A percentile compares a stretch with the other conserved stretches of the same genome.
Conservation (phyloP, 139 green algal genomes). For the Chlamydomonas eustigma region DNA sequence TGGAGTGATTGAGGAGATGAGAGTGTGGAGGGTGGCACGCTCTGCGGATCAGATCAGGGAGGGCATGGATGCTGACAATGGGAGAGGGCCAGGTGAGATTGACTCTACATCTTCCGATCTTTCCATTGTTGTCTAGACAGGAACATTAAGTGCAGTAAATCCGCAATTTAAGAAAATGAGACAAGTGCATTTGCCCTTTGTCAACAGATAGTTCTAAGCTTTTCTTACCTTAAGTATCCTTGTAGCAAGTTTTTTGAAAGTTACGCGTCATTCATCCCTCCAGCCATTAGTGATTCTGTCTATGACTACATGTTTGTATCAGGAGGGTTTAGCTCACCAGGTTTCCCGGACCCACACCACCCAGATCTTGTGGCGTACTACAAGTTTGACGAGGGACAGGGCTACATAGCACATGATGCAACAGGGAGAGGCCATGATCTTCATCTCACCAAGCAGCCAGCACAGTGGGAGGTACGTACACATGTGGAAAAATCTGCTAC, state of each 20-base stretch:
- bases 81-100: slow-evolving; percentile 43
- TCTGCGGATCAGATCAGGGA: slow-evolving; percentile 60
- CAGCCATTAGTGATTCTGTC: too few species aligned
- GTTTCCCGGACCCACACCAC: background rate
- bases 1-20: slow-evolving; percentile 74
- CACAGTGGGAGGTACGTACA: slow-evolving; percentile 66
- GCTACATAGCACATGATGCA: slow-evolving; percentile 60
- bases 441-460: slow-evolving; percentile 42
- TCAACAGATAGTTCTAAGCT: too few species aligned
- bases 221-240: too few species aligned
- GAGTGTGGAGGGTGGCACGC: slow-evolving; percentile 71
- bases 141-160: too few species aligned
- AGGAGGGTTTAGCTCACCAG: background rate
- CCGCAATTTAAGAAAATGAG: too few species aligned
- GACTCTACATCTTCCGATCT: slow-evolving; percentile 29
- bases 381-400: slow-evolving; percentile 79
- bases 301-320: too few species aligned
- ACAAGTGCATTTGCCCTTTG: too few species aligned
- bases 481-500: too few species aligned
- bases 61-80: slow-evolving; percentile 59
- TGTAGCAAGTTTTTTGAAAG: too few species aligned
- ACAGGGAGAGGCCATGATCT: slow-evolving; percentile 75
- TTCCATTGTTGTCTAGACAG: too few species aligned
- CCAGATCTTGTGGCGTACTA: slow-evolving; percentile 57
- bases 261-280: too few species aligned